Conservation (phyloP, 2,329 filamentous ascomycete genomes). For the Aspergillus tamarii region DNA sequence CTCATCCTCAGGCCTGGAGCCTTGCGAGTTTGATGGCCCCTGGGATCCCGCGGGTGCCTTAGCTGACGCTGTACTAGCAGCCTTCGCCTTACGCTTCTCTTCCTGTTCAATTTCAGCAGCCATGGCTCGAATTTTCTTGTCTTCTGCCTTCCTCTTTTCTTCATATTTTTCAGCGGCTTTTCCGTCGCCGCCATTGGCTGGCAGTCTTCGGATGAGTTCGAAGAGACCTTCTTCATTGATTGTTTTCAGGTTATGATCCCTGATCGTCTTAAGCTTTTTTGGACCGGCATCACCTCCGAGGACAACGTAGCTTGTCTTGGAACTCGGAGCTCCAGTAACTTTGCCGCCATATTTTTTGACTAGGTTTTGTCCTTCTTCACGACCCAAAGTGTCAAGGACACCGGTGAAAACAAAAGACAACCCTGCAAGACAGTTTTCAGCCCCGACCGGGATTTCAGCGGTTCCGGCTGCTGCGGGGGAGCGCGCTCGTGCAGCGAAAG, state of each 20-base stretch:
- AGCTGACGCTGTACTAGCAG: slow-evolving; percentile 30
- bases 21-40: slow-evolving; percentile 44
- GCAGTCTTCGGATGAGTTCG: slow-evolving; percentile 77
- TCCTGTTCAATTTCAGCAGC: slow-evolving; percentile 84
- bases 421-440: slow-evolving; percentile 86
- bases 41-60: slow-evolving; percentile 52
- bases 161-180: slow-evolving; percentile 84
- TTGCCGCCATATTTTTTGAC: slow-evolving; percentile 96
- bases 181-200: slow-evolving; percentile 82
- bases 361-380: slow-evolving; percentile 81
- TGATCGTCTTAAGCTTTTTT: slow-evolving; percentile 87
- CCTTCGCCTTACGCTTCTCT: slow-evolving; percentile 57
- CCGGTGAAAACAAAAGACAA: slow-evolving; percentile 96
- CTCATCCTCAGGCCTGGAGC: slow-evolving; percentile 59
- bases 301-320: slow-evolving; percentile 92
- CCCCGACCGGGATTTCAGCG: slow-evolving; percentile 77
- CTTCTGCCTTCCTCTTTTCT: slow-evolving; percentile 82
- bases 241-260: slow-evolving; percentile 77
- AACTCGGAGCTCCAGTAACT: slow-evolving; percentile 80
- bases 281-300: slow-evolving; percentile 90
- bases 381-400: slow-evolving; percentile 74
- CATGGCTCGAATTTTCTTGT: slow-evolving; percentile 77
- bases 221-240: slow-evolving; percentile 94
- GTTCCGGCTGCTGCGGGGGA: slow-evolving; percentile 66
- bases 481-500: slow-evolving; percentile 65